These are phyloP conservation scores for Neopestalotiopsis clavispora DNA, from an alignment of 2,329 filamentous ascomycete genomes.

Conservation along the genomic window DNA sequence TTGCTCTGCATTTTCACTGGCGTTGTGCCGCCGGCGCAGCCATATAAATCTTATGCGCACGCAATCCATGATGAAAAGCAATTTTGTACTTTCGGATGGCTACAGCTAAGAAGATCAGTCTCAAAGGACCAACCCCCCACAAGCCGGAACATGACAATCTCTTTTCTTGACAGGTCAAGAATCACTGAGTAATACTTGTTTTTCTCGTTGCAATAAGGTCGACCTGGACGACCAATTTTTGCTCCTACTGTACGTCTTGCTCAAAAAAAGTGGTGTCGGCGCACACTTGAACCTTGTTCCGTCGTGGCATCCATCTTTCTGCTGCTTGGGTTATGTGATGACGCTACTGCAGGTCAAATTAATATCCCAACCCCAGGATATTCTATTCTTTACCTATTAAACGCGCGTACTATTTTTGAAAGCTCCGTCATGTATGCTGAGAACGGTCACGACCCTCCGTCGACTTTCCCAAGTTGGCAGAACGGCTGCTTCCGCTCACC, in stretches of 20 bases:
- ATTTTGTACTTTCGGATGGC: neutral
- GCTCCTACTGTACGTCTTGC: neutral
- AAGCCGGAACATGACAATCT: neutral
- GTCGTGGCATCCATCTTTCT: neutral
- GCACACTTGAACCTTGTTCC: neutral
- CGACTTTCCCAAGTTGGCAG: constrained; percentile 3
- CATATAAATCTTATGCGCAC: neutral
- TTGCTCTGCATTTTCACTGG: neutral
- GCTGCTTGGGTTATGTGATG: neutral
- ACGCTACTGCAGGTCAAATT: constrained; percentile 13
- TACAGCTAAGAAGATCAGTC: neutral
- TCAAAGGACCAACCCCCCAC: neutral
- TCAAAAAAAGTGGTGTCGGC: neutral
- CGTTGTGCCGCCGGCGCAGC: neutral
- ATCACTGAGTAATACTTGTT: no score
- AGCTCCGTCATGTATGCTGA: neutral
- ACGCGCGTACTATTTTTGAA: constrained; percentile 10
- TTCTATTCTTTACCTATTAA: neutral
- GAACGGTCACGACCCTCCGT: constrained; percentile 7
- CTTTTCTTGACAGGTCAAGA: no score
- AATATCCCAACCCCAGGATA: neutral
- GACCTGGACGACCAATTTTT: no score
- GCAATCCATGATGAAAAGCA: neutral
- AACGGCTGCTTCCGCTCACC: neutral
- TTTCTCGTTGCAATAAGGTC: no score